Evolutionary conservation across 768 basidiomycete species (phyloP).

Genomic region (Mycena latifolia): DNA sequence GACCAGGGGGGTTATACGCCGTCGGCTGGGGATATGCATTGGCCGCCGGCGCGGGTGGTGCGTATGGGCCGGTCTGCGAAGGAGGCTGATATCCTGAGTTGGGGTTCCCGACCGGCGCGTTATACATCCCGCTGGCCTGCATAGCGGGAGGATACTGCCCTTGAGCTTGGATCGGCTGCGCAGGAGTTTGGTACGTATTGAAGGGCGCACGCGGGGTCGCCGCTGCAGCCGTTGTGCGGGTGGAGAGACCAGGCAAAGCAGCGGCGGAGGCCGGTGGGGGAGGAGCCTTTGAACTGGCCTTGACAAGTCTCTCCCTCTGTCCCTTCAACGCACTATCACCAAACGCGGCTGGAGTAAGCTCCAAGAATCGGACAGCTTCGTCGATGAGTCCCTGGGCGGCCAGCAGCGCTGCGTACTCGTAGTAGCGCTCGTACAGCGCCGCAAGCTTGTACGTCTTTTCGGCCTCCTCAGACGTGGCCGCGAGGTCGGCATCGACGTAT

Average conservation of each 20-base stretch:
- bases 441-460: constrained; percentile 85
- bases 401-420: constrained; percentile 95
- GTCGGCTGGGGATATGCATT: constrained; percentile 11
- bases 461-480: constrained; percentile 50
- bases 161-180: constrained; percentile 32
- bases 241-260: constrained; percentile 25
- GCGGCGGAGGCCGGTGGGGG: constrained; percentile 27
- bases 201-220: constrained; percentile 9
- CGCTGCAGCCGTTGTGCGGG: constrained; percentile 26
- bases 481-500: constrained; percentile 82
- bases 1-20: constrained; percentile 20
- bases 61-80: constrained; percentile 45
- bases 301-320: constrained; percentile 53
- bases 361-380: constrained; percentile 84
- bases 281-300: constrained; percentile 42
- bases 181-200: constrained; percentile 15
- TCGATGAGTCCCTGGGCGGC: constrained; percentile 91
- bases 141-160: constrained; percentile 17
- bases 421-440: constrained; percentile 90
- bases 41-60: constrained; percentile 38
- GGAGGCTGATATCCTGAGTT: constrained; percentile 35
- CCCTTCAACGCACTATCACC: constrained; percentile 53
- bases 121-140: constrained; percentile 22
- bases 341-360: constrained; percentile 84
- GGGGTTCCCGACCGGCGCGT: background rate